Evolutionary conservation across 2,329 filamentous ascomycete species (phyloP).

Genomic region (Talaromyces sp.): DNA sequence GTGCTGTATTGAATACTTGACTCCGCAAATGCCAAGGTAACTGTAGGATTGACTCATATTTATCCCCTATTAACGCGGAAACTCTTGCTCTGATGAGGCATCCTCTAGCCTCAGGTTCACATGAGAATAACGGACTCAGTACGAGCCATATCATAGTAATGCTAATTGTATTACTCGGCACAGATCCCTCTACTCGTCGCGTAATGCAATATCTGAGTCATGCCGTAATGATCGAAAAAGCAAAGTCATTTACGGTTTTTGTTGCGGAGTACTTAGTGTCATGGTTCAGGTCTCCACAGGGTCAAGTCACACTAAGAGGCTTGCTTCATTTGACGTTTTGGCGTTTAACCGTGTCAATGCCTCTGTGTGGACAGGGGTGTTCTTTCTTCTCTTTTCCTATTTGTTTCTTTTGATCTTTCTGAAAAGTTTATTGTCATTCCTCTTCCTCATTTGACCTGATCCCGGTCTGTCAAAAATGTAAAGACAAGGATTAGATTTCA

Average conservation of each 20-base stretch:
- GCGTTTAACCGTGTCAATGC: neutral
- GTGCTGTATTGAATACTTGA: neutral
- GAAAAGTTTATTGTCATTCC: neutral
- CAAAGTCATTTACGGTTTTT: neutral
- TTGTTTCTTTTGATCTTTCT: neutral
- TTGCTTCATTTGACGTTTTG: neutral
- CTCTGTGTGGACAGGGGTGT: neutral
- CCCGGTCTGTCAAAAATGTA: neutral
- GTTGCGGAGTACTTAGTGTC: neutral
- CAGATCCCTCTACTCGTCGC: neutral
- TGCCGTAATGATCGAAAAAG: neutral
- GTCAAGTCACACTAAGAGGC: neutral
- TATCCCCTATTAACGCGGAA: neutral
- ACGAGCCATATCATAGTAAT: neutral
- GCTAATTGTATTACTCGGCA: neutral
- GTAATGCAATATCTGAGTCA: neutral
- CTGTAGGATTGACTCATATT: neutral
- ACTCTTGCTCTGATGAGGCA: neutral
- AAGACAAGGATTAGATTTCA: neutral
- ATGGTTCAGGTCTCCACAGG: neutral
- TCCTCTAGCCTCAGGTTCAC: neutral
- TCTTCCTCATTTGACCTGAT: neutral
- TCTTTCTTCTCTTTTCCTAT: neutral
- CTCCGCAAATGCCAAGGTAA: neutral
- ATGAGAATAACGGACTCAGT: neutral